Evolutionary conservation across 495 filamentous ascomycete species (phyloP), one percentile per base, ranked within the genome.

Genomic region (Tricharina praecox): DNA sequence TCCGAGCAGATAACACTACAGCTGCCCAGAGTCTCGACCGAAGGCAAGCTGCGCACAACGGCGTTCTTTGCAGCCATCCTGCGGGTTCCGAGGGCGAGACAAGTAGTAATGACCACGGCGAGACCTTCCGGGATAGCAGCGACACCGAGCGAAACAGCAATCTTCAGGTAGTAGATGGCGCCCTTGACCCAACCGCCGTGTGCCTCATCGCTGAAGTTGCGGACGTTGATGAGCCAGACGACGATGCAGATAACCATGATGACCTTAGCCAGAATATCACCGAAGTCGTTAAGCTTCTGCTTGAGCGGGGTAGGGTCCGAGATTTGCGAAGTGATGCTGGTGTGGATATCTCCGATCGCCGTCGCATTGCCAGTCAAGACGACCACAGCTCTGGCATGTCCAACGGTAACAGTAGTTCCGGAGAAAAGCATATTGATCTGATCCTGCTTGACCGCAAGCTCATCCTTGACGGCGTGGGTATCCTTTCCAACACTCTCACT

Each of bases 1-100:
- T 99, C 92, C n/a, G 92, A 99, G 68, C 92, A 99, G 61, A 99
- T 93, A 46, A 99, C 86, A 59, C 90, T 96, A 71, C 92, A 99
- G 72, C 92, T 96, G 58, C 92, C 92, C 32, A 99, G 69, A 9
- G 92, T 99, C 66, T 99, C 92, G 48, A 97, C 90, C 5, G 92
- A 96, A 16, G 90, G 92, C 48, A 97, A 70, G 59, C 84, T 95
- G 58, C 90, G 74, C 37, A 97, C 90, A 28, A 97, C 88, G 13
- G 90, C 90, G 57, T 96, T 95, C 69, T 93, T 95, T 28, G 85
- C 82, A 21, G 90, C 92, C 90, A 97, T 97, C 68, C 90, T 95
- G 41, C 88, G 77, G 13, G 92, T 96, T 49, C 90, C 90, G 20
- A 97, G 71, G 51, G 90, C 90, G 43, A 97, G 68, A 62, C 92